Evolutionary conservation across 2,329 filamentous ascomycete genomes (phyloP).

Genomic region (Aspergillus sp.): DNA sequence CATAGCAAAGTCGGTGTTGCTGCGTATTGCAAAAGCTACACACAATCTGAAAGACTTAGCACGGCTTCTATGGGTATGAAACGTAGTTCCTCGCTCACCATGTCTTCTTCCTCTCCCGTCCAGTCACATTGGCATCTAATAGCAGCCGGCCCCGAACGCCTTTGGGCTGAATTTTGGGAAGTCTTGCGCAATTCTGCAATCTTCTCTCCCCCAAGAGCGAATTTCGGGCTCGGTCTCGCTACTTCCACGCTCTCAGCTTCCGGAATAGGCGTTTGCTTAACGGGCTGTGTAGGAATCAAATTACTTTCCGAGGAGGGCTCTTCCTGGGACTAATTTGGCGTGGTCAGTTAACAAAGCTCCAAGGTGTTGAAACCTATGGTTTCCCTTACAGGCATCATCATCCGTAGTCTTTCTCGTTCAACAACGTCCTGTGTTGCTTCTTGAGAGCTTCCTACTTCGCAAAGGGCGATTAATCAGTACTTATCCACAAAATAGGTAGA

Average conservation of each 20-base stretch:
- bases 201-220: conserved; percentile 21
- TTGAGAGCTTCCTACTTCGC: conserved; percentile 11
- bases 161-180: neutral
- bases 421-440: conserved; percentile 30
- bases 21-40: conserved; percentile 46
- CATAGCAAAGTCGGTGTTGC: conserved; percentile 51
- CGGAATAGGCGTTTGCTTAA: conserved; percentile 4
- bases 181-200: conserved; percentile 18
- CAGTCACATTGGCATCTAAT: conserved; percentile 46
- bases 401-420: conserved; percentile 28
- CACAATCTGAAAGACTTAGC: conserved; percentile 35
- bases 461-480: neutral
- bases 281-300: conserved; percentile 30
- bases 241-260: conserved; percentile 13
- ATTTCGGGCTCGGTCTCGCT: neutral
- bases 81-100: conserved; percentile 34
- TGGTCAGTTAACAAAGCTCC: conserved; percentile 1
- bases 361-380: neutral
- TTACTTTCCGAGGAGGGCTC: conserved; percentile 25
- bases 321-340: conserved; percentile 17
- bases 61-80: neutral
- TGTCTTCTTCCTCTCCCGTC: conserved; percentile 38
- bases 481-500: neutral
- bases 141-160: neutral
- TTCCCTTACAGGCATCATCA: conserved; percentile 30